Conservation (phyloP, 2,329 filamentous ascomycete genomes). For the Aspergillus thermomutatus region DNA sequence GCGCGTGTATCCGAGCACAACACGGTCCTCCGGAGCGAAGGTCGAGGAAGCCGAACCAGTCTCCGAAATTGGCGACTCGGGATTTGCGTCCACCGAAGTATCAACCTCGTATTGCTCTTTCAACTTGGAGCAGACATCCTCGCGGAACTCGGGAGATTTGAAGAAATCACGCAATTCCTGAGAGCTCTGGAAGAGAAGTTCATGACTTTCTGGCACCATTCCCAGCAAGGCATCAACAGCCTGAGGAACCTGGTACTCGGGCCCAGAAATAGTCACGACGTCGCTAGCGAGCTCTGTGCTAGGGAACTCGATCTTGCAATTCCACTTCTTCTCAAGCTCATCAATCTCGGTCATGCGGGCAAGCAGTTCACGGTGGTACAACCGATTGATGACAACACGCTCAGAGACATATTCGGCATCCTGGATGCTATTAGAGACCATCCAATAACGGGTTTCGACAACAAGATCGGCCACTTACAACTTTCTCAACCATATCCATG, state of each 20-base stretch:
- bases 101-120: constrained; percentile 91
- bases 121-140: constrained; percentile 77
- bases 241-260: constrained; percentile 96
- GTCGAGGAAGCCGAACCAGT: constrained; percentile 43
- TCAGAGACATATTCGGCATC: constrained; percentile 97
- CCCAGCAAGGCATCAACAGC: constrained; percentile 94
- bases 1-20: constrained; percentile 82
- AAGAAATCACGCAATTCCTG: constrained; percentile 76
- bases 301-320: constrained; percentile 98
- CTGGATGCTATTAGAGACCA: constrained; percentile 37
- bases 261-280: constrained; percentile 90
- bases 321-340: constrained; percentile 97
- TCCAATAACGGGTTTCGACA: not conserved
- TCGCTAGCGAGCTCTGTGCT: constrained; percentile 97
- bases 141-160: constrained; percentile 73
- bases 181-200: constrained; percentile 77
- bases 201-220: constrained; percentile 96
- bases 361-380: constrained; percentile 93
- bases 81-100: constrained; percentile 62
- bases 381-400: constrained; percentile 85
- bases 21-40: constrained; percentile 48
- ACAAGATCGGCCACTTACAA: constrained; percentile 53
- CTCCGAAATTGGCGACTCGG: constrained; percentile 30
- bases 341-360: constrained; percentile 85
- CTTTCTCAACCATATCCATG: constrained; percentile 98